Evolutionary conservation across 2,329 filamentous ascomycete species (phyloP), one percentile per base, ranked within the genome.

Genomic region (Sporothrix inflata): DNA sequence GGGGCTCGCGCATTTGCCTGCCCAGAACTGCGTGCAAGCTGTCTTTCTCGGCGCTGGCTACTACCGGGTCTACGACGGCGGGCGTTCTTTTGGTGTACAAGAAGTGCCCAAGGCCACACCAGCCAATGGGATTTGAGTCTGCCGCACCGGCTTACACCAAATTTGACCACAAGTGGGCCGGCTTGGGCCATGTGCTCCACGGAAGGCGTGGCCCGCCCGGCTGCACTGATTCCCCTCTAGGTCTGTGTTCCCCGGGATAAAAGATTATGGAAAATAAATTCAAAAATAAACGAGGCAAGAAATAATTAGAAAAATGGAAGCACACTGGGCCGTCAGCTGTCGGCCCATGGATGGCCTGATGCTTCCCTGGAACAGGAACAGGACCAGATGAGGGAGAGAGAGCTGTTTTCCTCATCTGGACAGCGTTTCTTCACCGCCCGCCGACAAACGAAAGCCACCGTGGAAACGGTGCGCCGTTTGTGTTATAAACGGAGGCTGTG

Each of bases 361-460:
- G 53, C n/a, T 12, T 5, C 51, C 51, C 24, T 55, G 9, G 21
- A 30, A 30, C 6, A 38, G 34, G 34, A 61, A 61, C 34, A 42
- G 57, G 6, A 9, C 30, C 57, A 19, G 9, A 61, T 19, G 34
- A 61, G 34, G 4, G 30, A 42, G 34, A 8, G 34, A 42, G 57
- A 24, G 57, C 57, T 61, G 6, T 42, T 61, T 61, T 42, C 57
- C 57, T 61, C 21, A 61, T 11, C 11, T 4, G 19, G n/a, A 3
- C 30, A 19, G 16, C 57, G 57, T 61, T 38, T 61, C 34, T 21
- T 61, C 57, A 61, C 57, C 57, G 57, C 57, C 57, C 57, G 57
- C 57, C 57, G 27, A 30, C 27, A 2, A 55, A 8, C 1, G n/a
- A 21, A 34, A 34, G 27, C 1, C 7, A 14, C 1, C 42, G 6